A percentile compares a stretch with the other conserved stretches of the same genome.
phyloP scores from a whole-genome alignment of 164 flowering plant genomes.

The Magnolia changhungtana region DNA sequence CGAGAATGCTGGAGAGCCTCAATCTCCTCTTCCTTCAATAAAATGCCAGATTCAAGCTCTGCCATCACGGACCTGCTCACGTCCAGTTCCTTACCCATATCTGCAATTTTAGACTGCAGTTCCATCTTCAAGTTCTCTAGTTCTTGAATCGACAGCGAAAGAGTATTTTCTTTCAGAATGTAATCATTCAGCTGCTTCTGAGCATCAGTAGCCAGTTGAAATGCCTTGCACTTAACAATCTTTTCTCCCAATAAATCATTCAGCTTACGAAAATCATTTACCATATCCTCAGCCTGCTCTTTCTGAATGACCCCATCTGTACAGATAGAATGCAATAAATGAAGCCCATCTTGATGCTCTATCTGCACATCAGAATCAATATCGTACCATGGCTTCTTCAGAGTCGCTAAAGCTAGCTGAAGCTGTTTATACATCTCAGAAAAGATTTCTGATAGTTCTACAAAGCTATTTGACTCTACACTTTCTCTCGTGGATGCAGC shows the following conservation, averaged over 20 bases:
- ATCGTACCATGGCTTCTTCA: constrained; percentile 27
- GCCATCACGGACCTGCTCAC: constrained; percentile 28
- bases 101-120: constrained; percentile 24
- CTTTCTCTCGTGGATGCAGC: constrained; percentile 9
- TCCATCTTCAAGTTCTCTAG: constrained; percentile 25
- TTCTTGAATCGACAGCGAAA: constrained; percentile 24
- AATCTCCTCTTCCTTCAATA: constrained; percentile 44
- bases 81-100: constrained; percentile 27
- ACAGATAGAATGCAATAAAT: constrained; percentile 12
- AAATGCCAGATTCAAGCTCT: constrained; percentile 28
- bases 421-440: constrained; percentile 33
- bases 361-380: background rate
- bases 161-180: constrained; percentile 11
- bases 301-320: constrained; percentile 18
- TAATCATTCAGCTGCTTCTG: constrained; percentile 22
- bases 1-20: constrained; percentile 22
- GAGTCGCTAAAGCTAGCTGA: constrained; percentile 29
- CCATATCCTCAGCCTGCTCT: constrained; percentile 26
- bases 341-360: constrained; percentile 8
- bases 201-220: constrained; percentile 17
- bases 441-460: constrained; percentile 20
- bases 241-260: constrained; percentile 35
- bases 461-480: constrained; percentile 11
- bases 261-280: constrained; percentile 27
- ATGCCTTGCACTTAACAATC: constrained; percentile 26